These are phyloP conservation scores for Urostyla sp. DNA, from an alignment of 73 alveolate genomes.

Conservation along the genomic window DNA sequence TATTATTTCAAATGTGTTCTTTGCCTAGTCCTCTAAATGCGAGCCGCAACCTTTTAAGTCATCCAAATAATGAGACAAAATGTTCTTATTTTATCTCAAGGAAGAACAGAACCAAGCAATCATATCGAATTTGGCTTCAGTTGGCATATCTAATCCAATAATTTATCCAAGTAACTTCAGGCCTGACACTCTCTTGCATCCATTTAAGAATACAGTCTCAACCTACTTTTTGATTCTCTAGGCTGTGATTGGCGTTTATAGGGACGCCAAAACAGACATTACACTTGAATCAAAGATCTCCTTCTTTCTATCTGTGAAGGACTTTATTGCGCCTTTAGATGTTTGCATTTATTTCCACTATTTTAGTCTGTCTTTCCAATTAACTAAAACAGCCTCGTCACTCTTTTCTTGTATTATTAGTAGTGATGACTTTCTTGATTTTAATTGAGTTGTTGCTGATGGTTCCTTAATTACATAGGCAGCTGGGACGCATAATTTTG, in stretches of 20 bases:
- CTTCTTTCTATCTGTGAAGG: conserved; percentile 55
- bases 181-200: conserved; percentile 64
- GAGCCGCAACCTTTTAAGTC: conserved; percentile 69
- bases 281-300: conserved; percentile 55
- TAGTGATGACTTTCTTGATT: conserved; percentile 29
- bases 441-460: no score
- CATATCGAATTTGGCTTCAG: conserved; percentile 27
- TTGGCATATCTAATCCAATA: conserved; percentile 45
- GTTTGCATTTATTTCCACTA: conserved; percentile 50
- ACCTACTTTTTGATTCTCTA: conserved; percentile 60
- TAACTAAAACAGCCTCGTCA: conserved; percentile 49
- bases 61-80: conserved; percentile 56
- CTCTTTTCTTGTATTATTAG: conserved; percentile 11
- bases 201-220: conserved; percentile 62
- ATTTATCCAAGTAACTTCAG: conserved; percentile 55
- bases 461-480: conserved; percentile 52
- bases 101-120: conserved; percentile 73
- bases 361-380: conserved; percentile 49
- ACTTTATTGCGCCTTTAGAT: conserved; percentile 52
- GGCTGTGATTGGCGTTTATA: conserved; percentile 61
- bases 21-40: conserved; percentile 63
- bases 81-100: conserved; percentile 62
- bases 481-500: conserved; percentile 60
- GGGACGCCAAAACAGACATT: conserved; percentile 65
- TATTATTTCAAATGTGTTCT: conserved; percentile 51